phyloP scores from a whole-genome alignment of 2,329 filamentous ascomycete species.

The Microdochium nivale region DNA sequence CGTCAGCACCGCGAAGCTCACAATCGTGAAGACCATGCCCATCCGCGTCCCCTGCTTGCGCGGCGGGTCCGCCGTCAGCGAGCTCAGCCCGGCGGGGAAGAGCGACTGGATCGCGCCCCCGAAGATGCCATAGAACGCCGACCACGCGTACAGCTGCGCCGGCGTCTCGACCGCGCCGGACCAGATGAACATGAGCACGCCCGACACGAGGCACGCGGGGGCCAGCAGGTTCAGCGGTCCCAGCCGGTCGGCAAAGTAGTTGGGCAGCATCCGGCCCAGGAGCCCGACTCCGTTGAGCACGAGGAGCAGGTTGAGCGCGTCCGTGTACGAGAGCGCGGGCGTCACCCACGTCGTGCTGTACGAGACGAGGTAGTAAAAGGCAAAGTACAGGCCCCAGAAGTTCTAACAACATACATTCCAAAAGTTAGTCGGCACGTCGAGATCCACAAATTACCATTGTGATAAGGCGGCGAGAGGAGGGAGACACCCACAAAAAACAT shows the following conservation, averaged over 20 bases:
- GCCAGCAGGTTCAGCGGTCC: slow-evolving; percentile 56
- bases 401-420: slow-evolving; percentile 8
- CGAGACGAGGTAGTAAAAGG: slow-evolving; percentile 46
- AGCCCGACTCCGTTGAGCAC: slow-evolving; percentile 56
- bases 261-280: slow-evolving; percentile 48
- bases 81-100: slow-evolving; percentile 54
- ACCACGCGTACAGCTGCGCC: slow-evolving; percentile 51
- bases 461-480: not conserved
- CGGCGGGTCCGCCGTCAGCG: slow-evolving; percentile 41
- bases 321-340: slow-evolving; percentile 30
- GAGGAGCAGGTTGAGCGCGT: slow-evolving; percentile 52
- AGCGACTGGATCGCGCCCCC: slow-evolving; percentile 56
- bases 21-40: slow-evolving; percentile 50
- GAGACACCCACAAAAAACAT: slow-evolving; percentile 29
- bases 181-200: slow-evolving; percentile 45
- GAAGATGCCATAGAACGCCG: slow-evolving; percentile 53
- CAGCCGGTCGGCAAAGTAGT: slow-evolving; percentile 45
- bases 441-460: not conserved
- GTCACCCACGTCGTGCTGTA: slow-evolving; percentile 35
- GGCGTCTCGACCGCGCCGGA: slow-evolving; percentile 41
- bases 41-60: slow-evolving; percentile 44
- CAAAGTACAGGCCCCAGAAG: slow-evolving; percentile 42
- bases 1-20: slow-evolving; percentile 42
- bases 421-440: slow-evolving; percentile 7
- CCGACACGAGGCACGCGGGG: slow-evolving; percentile 31